phyloP scores from a whole-genome alignment of 2,329 filamentous ascomycete genomes.

The Trichoderma pleuroti region DNA sequence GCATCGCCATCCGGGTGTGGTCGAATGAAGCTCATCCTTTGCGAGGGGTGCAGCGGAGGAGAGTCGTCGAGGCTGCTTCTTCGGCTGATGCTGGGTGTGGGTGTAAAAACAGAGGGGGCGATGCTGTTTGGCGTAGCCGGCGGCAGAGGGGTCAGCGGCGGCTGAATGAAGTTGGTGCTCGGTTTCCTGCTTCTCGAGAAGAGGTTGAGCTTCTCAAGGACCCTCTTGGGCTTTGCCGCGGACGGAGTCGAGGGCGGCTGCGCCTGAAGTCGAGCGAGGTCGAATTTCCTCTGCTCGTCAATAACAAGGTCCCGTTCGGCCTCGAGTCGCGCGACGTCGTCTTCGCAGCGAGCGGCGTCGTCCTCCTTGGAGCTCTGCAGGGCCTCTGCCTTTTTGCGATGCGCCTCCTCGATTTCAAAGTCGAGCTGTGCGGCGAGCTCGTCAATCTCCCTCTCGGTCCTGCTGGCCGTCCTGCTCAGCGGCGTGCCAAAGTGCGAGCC shows the following conservation, averaged over 20 bases:
- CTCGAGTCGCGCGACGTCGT: conserved; percentile 43
- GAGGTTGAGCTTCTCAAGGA: conserved; percentile 47
- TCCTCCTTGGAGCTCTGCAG: conserved; percentile 14
- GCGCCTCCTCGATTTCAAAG: conserved; percentile 17
- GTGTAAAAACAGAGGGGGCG: conserved; percentile 35
- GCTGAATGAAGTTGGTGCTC: conserved; percentile 26
- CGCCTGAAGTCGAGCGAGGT: conserved; percentile 44
- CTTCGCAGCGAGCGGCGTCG: conserved; percentile 31
- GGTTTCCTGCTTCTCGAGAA: conserved; percentile 42
- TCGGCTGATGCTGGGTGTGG: conserved; percentile 26
- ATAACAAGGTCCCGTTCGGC: conserved; percentile 48
- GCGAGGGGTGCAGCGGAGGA: conserved; percentile 22
- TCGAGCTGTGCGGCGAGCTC: conserved; percentile 18
- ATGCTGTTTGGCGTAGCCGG: conserved; percentile 33
- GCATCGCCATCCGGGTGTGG: conserved; percentile 62
- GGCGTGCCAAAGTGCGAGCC: not conserved
- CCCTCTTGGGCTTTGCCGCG: conserved; percentile 32
- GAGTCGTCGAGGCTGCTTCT: conserved; percentile 35
- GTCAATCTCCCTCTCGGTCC: conserved; percentile 18
- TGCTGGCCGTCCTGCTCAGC: not conserved
- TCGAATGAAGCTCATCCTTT: conserved; percentile 41
- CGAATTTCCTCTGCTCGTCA: conserved; percentile 48
- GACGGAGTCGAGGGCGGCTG: conserved; percentile 40
- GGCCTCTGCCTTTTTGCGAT: conserved; percentile 6
- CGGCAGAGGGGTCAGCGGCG: conserved; percentile 26